Percentiles rank a stretch among this genome's conserved stretches.
These are phyloP conservation scores for Claviceps maximensis DNA, from an alignment of 2,329 filamentous ascomycete species.

Conservation along the genomic window DNA sequence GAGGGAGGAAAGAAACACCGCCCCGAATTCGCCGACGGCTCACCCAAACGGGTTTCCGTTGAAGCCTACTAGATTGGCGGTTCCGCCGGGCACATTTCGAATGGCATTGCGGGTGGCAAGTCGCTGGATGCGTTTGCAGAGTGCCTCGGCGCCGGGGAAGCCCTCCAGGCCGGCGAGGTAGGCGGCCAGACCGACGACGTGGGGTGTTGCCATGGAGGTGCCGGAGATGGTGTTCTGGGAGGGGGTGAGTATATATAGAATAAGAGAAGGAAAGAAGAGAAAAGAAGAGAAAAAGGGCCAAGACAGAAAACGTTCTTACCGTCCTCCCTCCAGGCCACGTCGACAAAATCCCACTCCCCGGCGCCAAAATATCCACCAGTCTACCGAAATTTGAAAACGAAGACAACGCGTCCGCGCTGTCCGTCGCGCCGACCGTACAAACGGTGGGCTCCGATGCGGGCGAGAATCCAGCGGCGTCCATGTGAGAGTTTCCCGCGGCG, in stretches of 20 bases:
- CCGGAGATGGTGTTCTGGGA: slow-evolving; percentile 28
- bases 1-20: too few species aligned
- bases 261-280: background rate
- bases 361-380: slow-evolving; percentile 37
- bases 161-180: slow-evolving; percentile 30
- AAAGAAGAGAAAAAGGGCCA: background rate
- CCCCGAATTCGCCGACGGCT: background rate
- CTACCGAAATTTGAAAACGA: slow-evolving; percentile 39
- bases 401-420: slow-evolving; percentile 24
- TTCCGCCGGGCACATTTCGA: slow-evolving; percentile 13
- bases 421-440: slow-evolving; percentile 42
- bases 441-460: slow-evolving; percentile 33
- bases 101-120: slow-evolving; percentile 8
- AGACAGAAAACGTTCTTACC: background rate
- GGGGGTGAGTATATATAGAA: too few species aligned
- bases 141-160: slow-evolving; percentile 12
- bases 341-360: slow-evolving; percentile 32
- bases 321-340: slow-evolving; percentile 31
- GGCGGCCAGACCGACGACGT: slow-evolving; percentile 28
- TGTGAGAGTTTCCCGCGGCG: slow-evolving; percentile 38
- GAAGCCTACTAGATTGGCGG: slow-evolving; percentile 13
- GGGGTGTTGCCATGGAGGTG: slow-evolving; percentile 31
- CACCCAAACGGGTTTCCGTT: slow-evolving; percentile 8
- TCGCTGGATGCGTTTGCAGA: slow-evolving; percentile 1
- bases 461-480: slow-evolving; percentile 30